Evolutionary conservation across 805 yeast species (phyloP).

Genomic region (Kurtzmaniella cleridarum): DNA sequence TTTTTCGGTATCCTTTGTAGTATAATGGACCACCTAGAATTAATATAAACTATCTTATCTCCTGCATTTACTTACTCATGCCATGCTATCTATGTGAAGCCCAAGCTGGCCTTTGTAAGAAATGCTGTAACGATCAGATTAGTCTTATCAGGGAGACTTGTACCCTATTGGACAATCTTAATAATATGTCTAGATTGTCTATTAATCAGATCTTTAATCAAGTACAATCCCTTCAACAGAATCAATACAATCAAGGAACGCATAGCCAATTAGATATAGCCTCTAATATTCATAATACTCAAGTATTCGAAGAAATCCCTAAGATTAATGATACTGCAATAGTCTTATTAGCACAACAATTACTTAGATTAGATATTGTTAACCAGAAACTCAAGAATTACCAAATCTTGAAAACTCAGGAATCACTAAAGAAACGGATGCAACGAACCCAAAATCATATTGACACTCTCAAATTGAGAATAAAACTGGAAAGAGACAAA

Average conservation of each 20-base stretch:
- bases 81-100: constrained; percentile 1
- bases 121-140: constrained; percentile 14
- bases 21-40: too few relatives aligned
- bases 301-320: too few relatives aligned
- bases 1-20: too few relatives aligned
- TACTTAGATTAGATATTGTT: constrained; percentile 1
- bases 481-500: background rate
- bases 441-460: background rate
- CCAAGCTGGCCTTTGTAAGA: constrained; percentile 16
- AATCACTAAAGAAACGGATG: background rate
- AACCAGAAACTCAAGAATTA: constrained; percentile 1
- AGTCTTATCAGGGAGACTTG: constrained; percentile 21
- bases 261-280: background rate
- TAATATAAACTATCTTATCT: too few relatives aligned
- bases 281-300: background rate
- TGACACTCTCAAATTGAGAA: background rate
- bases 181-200: constrained; percentile 13
- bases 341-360: constrained; percentile 1
- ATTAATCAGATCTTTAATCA: constrained; percentile 22
- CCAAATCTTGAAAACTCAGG: background rate
- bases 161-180: constrained; percentile 19
- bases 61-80: too few relatives aligned
- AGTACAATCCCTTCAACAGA: too few relatives aligned
- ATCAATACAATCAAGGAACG: too few relatives aligned
- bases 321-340: too few relatives aligned